Evolutionary conservation across 805 yeast species (phyloP).

Genomic region (Ogataea trehaloabstinens): DNA sequence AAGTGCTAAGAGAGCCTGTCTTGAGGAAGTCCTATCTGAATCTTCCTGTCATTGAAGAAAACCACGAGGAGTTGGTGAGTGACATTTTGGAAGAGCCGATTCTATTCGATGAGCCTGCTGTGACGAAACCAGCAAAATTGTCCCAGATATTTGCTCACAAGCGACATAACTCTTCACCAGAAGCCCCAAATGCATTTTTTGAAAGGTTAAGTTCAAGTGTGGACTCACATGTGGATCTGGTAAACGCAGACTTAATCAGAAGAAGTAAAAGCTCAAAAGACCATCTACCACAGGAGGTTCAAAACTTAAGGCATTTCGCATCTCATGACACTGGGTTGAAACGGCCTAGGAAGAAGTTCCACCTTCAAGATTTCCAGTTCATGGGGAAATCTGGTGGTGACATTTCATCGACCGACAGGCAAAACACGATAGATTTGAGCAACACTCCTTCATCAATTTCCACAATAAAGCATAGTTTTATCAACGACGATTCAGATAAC

Average conservation of each 20-base stretch:
- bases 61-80: slow-evolving; percentile 2
- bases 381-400: slow-evolving; percentile 3
- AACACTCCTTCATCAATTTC: slow-evolving; percentile 20
- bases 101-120: neutral
- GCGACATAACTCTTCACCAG: slow-evolving; percentile 25
- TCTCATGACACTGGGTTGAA: slow-evolving; percentile 32
- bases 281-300: slow-evolving; percentile 4
- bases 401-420: neutral
- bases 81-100: neutral
- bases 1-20: too few species aligned
- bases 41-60: slow-evolving; percentile 9
- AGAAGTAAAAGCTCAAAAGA: neutral
- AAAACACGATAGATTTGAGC: neutral
- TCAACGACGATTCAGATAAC: slow-evolving; percentile 6
- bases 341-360: slow-evolving; percentile 4
- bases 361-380: slow-evolving; percentile 14
- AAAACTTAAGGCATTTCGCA: slow-evolving; percentile 29
- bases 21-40: neutral
- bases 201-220: neutral
- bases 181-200: slow-evolving; percentile 10
- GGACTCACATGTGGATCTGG: slow-evolving; percentile 1
- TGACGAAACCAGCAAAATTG: neutral
- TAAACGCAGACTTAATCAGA: neutral
- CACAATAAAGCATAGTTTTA: slow-evolving; percentile 18
- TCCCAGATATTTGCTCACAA: slow-evolving; percentile 9